Conservation (phyloP, 148 eudicot genomes). For the Rhododendron vialii region DNA sequence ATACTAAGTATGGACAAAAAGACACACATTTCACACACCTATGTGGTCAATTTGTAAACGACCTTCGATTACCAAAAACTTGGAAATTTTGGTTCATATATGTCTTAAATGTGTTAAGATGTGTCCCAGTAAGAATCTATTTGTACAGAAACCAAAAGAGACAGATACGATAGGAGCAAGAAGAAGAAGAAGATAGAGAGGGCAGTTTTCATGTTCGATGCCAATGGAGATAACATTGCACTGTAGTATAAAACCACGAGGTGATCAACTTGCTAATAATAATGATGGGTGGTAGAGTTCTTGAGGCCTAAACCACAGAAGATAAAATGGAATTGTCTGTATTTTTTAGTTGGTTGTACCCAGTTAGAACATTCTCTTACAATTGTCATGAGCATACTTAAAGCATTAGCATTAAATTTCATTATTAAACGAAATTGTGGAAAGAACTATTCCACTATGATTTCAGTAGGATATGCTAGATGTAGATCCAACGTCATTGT, state of each 20-base stretch:
- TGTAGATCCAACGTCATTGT: not conserved
- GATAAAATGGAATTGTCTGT: not conserved
- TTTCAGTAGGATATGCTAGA: not conserved
- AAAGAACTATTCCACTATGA: not conserved
- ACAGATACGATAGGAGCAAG: not conserved
- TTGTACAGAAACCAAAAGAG: not conserved
- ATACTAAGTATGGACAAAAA: not conserved
- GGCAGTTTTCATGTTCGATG: not conserved
- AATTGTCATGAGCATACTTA: not conserved
- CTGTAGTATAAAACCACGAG: not conserved
- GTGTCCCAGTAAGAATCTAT: not conserved
- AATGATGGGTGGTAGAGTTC: not conserved
- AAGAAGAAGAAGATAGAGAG: not conserved
- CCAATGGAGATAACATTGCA: not conserved
- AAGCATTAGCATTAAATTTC: not conserved
- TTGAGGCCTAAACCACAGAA: not conserved
- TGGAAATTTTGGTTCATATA: not conserved
- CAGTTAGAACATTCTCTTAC: not conserved
- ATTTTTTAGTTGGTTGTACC: not conserved
- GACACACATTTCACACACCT: not conserved
- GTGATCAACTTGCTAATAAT: not conserved
- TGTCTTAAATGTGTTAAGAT: not conserved
- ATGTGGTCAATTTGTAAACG: not conserved
- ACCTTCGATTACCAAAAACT: not conserved
- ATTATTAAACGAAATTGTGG: not conserved